Evolutionary conservation across 2,329 filamentous ascomycete genomes (phyloP).

Genomic region (Tolypocladium ophioglossoides): DNA sequence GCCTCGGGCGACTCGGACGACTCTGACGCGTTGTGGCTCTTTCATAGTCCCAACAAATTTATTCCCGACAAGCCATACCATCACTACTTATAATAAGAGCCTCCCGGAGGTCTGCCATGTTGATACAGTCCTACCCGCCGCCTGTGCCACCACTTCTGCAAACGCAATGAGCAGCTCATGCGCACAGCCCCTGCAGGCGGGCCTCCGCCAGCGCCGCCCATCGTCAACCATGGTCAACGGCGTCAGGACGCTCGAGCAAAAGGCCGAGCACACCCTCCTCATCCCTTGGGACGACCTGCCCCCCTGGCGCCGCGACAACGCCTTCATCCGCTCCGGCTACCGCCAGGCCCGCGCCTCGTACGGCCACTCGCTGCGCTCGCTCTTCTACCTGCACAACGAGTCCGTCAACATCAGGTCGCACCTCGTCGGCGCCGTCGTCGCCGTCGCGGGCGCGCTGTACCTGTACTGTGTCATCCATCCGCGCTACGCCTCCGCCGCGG

Average conservation of each 20-base stretch:
- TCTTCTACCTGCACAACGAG: slow-evolving; percentile 49
- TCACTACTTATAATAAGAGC: neutral
- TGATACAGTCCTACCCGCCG: too few species aligned
- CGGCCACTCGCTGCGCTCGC: slow-evolving; percentile 30
- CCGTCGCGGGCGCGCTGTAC: slow-evolving; percentile 37
- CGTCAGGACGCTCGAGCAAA: slow-evolving; percentile 25
- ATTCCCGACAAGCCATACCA: neutral
- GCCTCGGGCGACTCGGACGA: neutral
- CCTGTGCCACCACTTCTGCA: neutral
- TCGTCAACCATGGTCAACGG: slow-evolving; percentile 15
- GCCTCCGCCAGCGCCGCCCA: slow-evolving; percentile 15
- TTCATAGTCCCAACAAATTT: neutral
- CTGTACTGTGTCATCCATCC: slow-evolving; percentile 49
- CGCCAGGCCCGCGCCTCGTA: slow-evolving; percentile 40
- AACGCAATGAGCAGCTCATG: neutral
- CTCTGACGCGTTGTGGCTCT: too few species aligned
- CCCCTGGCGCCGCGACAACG: slow-evolving; percentile 49
- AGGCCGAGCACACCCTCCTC: slow-evolving; percentile 29
- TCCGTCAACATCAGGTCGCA: slow-evolving; percentile 55
- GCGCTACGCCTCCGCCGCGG: slow-evolving; percentile 53
- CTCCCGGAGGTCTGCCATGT: neutral
- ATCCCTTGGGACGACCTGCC: slow-evolving; percentile 49
- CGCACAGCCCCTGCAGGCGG: neutral
- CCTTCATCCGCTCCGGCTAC: slow-evolving; percentile 44
- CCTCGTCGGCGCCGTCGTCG: slow-evolving; percentile 52